Evolutionary conservation across 164 flowering plant genomes (phyloP), one percentile per base, ranked within the genome.

Genomic region (Chimonanthus praecox): DNA sequence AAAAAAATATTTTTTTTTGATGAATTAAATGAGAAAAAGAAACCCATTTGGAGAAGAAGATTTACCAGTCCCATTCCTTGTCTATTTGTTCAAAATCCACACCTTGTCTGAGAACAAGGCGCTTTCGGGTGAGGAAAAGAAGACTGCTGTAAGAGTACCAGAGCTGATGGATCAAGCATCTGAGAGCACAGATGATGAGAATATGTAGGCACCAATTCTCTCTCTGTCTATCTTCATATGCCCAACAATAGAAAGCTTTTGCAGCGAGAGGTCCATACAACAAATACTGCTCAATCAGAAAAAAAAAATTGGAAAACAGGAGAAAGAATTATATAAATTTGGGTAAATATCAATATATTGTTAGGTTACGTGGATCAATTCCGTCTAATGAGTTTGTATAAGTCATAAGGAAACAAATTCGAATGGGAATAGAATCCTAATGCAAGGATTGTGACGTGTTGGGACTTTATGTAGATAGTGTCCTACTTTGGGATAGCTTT

Each of bases 21-120:
- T 44, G 11, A 6, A 7, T 21, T 62, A 21, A 43, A 50, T 15
- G 50, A 49, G 21, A 54, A 16, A 18, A 8, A 47, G 7, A 7
- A 16, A 51, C 64, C 13, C 16, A 43, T 43, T 66, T 3, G 49
- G 7, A 45, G 7, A 8, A 0, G 58, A 13, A 0, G 2, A 54
- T 2, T 64, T 89, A 91, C 98, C 98, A 94, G 72, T 94, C 75
- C 97, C 97, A 91, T 82, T 94, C 94, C 33, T 54, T 77, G 68
- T 91, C 97, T 18, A 94, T 88, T 79, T 94, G 97, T 71, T 89
- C 83, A 78, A 83, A 94, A 77, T 86, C 95, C 7, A 80, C 75
- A 1, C 95, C 92, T 21, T 80, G 73, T 71, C 84, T 82, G 47
- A 77, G 67, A 64, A 94, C 76, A n/a, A 86, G 73, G 11, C 83